Base-by-base conservation (phyloP, 2,329 filamentous ascomycete genomes). In the Aspergillus piperis region DNA sequence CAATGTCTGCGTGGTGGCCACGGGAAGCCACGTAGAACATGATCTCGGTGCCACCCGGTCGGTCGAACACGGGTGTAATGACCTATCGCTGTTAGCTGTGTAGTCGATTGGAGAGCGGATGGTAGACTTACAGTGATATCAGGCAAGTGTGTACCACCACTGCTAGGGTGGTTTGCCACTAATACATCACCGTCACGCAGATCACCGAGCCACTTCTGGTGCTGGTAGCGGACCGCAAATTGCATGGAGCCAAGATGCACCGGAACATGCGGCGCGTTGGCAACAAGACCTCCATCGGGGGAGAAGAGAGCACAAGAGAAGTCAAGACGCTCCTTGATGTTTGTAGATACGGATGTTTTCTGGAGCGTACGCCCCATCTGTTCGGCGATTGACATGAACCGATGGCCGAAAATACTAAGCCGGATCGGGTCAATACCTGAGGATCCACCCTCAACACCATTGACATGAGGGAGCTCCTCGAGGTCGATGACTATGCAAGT, bases 401-500 rank as follows among this genome's bases (percentile, higher is more conserved):
- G 76, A 64, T 85, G 82, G 0, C 80, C 81, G 57, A 85, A 85
- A 47, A 86, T 81, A 10, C 80, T 83, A 2, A 86, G 77, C 32
- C 81, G 75, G 42, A 85, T 84, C 0, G 83, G 83, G 60, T 83
- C 80, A 30, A 82, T 73, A 8, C 67, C 69, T 2, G 71, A 68
- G 3, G 66, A 59, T 3, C 58, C 41, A 1, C 57, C 59, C 8
- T 64, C 60, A 19, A 65, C 67, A 1, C 64, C 60, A 21, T 62
- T 38, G 19, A 64, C 55, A 7, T 65, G 62, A 62, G 72, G 84
- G 13, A 65, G 78, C 65, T 79, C 87, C 57, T 88, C 86, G 42
- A 95, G 84, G 65, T 96, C 92, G 70, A 97, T 93, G 6, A 97
- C 84, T 7, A 97, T 91, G 69, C 96, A 94, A 0, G 92, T 96